A percentile compares a stretch with the other conserved stretches of the same genome.
Conservation (phyloP, 768 basidiomycete genomes). For the Pleurotus tuber-regium region DNA sequence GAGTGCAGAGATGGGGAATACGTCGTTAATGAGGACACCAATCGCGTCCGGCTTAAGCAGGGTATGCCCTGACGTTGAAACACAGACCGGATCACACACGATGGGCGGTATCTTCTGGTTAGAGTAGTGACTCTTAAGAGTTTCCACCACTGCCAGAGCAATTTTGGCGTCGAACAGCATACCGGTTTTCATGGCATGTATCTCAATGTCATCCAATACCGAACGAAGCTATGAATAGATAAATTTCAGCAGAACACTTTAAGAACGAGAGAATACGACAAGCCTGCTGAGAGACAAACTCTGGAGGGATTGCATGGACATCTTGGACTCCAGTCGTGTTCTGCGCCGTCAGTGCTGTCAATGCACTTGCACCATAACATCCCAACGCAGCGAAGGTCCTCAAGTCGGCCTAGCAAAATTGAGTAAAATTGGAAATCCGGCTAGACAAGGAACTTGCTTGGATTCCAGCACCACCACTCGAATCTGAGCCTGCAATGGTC, state of each 20-base stretch:
- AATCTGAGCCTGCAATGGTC: slow-evolving; percentile 81
- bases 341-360: slow-evolving; percentile 88
- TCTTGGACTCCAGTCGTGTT: slow-evolving; percentile 84
- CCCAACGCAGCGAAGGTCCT: slow-evolving; percentile 78
- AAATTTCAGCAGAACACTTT: slow-evolving; percentile 1
- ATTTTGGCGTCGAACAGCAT: slow-evolving; percentile 74
- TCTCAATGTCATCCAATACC: slow-evolving; percentile 68
- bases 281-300: slow-evolving; percentile 74
- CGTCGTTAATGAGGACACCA: slow-evolving; percentile 48
- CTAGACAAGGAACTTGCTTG: slow-evolving; percentile 49
- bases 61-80: slow-evolving; percentile 85
- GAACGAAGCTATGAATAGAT: slow-evolving; percentile 53
- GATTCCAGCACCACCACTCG: slow-evolving; percentile 86
- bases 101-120: slow-evolving; percentile 42
- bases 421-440: background rate
- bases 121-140: slow-evolving; percentile 44
- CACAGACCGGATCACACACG: slow-evolving; percentile 88
- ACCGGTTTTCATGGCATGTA: slow-evolving; percentile 82
- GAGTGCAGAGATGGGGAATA: slow-evolving; percentile 69
- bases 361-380: slow-evolving; percentile 77
- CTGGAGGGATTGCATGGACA: slow-evolving; percentile 63
- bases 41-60: slow-evolving; percentile 71
- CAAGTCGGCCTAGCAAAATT: slow-evolving; percentile 66
- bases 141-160: slow-evolving; percentile 46
- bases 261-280: background rate